Evolutionary conservation across 2,329 filamentous ascomycete species (phyloP).

Genomic region (Trichoderma semiorbis): DNA sequence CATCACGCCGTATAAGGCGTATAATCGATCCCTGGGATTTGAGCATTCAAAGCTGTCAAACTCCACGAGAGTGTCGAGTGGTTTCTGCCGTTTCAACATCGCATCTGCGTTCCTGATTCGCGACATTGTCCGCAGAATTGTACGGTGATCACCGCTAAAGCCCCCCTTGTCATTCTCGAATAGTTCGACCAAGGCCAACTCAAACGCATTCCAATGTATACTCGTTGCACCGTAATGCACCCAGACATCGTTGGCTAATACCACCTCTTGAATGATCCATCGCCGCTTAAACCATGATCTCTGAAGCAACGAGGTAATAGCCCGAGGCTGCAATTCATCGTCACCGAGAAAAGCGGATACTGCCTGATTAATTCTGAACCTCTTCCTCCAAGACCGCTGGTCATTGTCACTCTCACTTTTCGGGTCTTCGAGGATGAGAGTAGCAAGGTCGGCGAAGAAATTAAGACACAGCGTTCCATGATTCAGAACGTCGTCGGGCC

Average conservation of each 20-base stretch:
- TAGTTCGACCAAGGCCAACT: background rate
- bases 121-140: background rate
- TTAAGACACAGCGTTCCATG: background rate
- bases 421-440: background rate
- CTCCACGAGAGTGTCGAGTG: background rate
- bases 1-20: background rate
- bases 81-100: background rate
- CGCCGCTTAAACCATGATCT: background rate
- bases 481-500: background rate
- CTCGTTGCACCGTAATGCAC: background rate
- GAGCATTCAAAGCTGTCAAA: conserved; percentile 5
- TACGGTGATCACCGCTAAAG: background rate
- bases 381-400: background rate
- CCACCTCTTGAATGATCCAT: background rate
- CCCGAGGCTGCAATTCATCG: background rate
- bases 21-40: background rate
- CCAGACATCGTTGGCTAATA: background rate
- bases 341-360: background rate
- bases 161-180: background rate
- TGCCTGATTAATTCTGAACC: background rate
- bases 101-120: background rate
- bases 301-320: background rate
- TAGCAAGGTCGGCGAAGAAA: background rate
- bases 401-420: background rate
- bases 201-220: background rate